Evolutionary conservation across 176 grass and related monocot genomes (phyloP), one percentile per base, ranked within the genome.

Genomic region (Alloteropsis semialata): DNA sequence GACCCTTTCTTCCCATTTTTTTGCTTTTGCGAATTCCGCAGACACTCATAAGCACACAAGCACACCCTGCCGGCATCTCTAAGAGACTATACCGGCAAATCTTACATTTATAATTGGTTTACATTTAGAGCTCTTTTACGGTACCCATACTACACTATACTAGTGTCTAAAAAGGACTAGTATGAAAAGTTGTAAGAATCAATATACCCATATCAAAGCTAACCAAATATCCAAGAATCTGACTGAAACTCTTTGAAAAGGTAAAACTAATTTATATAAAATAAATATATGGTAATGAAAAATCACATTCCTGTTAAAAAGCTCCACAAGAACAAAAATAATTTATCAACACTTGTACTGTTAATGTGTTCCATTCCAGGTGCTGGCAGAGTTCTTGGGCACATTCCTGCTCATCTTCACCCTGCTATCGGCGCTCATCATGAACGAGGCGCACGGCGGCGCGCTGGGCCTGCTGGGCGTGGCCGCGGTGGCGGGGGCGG

Each of bases 361-460:
- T 67, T 22, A 25, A 44, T 68, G 4, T 48, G 9, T 28, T 10
- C 22, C 25, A 36, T 56, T 33, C 3, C 32, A 94, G 89, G 68
- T 90, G 22, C 9, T 18, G 10, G 85, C 93, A 0, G 93, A 96
- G 80, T 87, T 96, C 48, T 11, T 96, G 37, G 90, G 90, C 10
- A 91, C 93, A 3, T 96, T 91, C 86, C 59, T 96, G 18, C 82
- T 96, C 18, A 53, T 96, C 51, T 96, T 96, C 78, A 38, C 53
- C 36, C 41, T 91, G 10, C 53, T 86, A 0, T 89, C 93, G 10
- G 80, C 90, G 16, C 42, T 91, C n/a, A 92, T 92, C 58, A 65
- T 72, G 25, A 81, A 96, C 72, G 74, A 76, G 13, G 81, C 17
- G 53, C 82, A 81, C 71, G 42, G 22, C 3, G 91, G 84, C 24